Conservation (phyloP, 441 rosid genomes). For the Euphorbia corollata region DNA sequence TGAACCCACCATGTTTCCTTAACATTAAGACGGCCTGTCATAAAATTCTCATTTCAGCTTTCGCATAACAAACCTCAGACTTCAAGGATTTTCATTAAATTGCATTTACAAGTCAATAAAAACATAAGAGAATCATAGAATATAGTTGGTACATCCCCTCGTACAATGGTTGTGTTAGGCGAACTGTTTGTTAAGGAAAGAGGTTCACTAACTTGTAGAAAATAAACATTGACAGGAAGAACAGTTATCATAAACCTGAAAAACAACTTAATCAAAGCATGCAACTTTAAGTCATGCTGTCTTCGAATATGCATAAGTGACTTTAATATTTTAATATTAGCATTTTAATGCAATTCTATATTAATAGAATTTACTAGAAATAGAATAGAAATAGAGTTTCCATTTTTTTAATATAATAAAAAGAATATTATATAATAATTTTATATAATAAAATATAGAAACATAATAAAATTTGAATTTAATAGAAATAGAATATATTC, state of each 20-base stretch:
- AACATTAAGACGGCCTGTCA: constrained; percentile 42
- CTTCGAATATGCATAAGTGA: constrained; percentile 6
- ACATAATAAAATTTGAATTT: too few species aligned
- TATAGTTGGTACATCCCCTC: not conserved
- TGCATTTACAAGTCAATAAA: not conserved
- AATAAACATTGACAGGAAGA: not conserved
- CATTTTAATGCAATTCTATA: too few species aligned
- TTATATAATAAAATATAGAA: too few species aligned
- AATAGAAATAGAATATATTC: too few species aligned
- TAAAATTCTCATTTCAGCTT: constrained; percentile 14
- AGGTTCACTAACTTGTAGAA: too few species aligned
- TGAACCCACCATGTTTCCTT: constrained; percentile 59
- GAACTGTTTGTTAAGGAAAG: not conserved
- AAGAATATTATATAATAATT: too few species aligned
- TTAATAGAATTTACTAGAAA: too few species aligned
- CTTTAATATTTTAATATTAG: too few species aligned
- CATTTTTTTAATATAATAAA: too few species aligned
- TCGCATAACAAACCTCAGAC: constrained; percentile 2
- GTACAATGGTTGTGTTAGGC: not conserved
- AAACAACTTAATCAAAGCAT: constrained; percentile 2
- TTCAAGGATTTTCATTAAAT: not conserved
- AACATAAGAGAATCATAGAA: too few species aligned
- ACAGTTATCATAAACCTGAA: not conserved
- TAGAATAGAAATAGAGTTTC: too few species aligned
- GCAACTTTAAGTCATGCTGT: not conserved